Conservation (phyloP, 441 rosid species). For the Isatis lusitanica region DNA sequence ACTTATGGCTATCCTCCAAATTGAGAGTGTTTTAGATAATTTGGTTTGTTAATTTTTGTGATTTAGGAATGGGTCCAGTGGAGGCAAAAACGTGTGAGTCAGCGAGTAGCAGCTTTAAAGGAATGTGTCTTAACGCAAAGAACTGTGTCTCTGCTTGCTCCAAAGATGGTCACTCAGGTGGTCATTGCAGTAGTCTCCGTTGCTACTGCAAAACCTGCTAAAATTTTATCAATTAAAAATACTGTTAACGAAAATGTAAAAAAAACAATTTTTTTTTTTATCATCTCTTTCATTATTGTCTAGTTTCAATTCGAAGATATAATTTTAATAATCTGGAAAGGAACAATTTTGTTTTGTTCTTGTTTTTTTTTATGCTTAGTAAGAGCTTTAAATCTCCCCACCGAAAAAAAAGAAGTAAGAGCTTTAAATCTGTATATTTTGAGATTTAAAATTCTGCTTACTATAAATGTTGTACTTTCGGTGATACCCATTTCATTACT, state of each 20-base stretch:
- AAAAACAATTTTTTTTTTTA: neutral
- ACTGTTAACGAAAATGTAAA: neutral
- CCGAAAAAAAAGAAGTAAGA: too few species aligned
- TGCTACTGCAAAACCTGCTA: conserved; percentile 44
- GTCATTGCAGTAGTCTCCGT: conserved; percentile 35
- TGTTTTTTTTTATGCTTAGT: neutral
- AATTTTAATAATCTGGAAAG: neutral
- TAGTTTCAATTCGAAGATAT: neutral
- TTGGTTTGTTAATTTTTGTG: neutral
- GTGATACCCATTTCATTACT: neutral
- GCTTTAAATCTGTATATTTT: neutral
- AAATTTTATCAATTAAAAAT: neutral
- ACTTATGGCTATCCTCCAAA: neutral
- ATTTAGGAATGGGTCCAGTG: conserved; percentile 26
- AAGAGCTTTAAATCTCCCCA: conserved; percentile 5
- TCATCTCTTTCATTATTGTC: neutral
- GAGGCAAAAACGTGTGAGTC: conserved; percentile 40
- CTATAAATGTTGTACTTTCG: neutral
- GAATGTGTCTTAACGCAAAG: conserved; percentile 35
- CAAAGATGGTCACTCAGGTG: conserved; percentile 37
- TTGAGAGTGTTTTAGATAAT: neutral
- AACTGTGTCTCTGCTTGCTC: conserved; percentile 39
- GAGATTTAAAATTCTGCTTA: neutral
- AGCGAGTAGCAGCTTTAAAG: conserved; percentile 33
- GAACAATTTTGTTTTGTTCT: neutral